Percentiles rank a stretch among this genome's conserved stretches.
These are phyloP conservation scores for Silene uniflora DNA, from an alignment of 148 eudicot species.

Conservation along the genomic window DNA sequence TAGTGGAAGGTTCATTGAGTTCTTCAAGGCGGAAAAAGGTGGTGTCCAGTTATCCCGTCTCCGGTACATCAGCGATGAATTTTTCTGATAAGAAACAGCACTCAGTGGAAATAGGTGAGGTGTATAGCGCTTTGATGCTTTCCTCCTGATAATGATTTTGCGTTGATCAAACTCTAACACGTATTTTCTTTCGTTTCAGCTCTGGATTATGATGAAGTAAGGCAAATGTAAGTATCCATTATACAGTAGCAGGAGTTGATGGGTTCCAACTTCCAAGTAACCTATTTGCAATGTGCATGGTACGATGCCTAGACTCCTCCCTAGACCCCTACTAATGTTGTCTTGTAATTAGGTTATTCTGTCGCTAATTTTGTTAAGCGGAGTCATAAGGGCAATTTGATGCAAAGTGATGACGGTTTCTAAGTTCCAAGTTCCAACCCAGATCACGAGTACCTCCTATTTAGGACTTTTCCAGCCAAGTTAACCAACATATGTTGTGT, in stretches of 20 bases:
- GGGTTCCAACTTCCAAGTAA: neutral
- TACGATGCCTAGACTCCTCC: neutral
- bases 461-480: neutral
- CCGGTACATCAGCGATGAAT: too few relatives aligned
- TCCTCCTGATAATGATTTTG: too few relatives aligned
- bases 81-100: too few relatives aligned
- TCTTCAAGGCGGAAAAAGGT: too few relatives aligned
- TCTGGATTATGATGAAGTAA: too few relatives aligned
- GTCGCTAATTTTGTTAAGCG: neutral
- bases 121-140: too few relatives aligned
- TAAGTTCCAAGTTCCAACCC: neutral
- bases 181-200: too few relatives aligned
- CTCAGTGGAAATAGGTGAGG: too few relatives aligned
- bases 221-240: conserved; percentile 13
- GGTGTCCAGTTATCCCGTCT: too few relatives aligned
- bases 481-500: too few relatives aligned
- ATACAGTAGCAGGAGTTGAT: conserved; percentile 6
- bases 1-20: too few relatives aligned
- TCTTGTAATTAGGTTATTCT: neutral
- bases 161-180: too few relatives aligned
- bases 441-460: neutral
- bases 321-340: neutral
- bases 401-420: neutral
- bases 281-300: neutral
- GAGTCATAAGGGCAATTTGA: neutral